Percentiles rank a stretch among this genome's conserved stretches.
Conservation (phyloP, 108 stramenopile genomes). For the Cyclotella baltica region DNA sequence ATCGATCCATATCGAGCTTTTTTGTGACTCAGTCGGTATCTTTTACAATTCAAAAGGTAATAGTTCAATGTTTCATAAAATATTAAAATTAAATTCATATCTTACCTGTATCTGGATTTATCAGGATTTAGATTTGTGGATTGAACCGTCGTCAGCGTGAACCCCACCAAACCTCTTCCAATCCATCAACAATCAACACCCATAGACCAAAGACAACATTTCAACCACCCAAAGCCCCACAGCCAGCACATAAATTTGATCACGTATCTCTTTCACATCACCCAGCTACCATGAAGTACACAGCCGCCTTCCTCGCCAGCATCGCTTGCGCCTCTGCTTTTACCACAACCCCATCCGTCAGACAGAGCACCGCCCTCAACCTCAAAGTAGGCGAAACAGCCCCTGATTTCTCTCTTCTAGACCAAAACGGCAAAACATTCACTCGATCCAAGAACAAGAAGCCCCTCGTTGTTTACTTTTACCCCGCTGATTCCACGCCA, state of each 20-base stretch:
- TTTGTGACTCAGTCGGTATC: not conserved
- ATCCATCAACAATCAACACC: too few species aligned
- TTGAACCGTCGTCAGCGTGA: too few species aligned
- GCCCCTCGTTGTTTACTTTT: conserved; percentile 86
- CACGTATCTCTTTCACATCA: not conserved
- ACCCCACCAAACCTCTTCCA: too few species aligned
- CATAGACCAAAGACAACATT: too few species aligned
- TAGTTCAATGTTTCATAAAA: not conserved
- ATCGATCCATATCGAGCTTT: too few species aligned
- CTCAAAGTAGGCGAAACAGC: conserved; percentile 78
- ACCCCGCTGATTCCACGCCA: conserved; percentile 81
- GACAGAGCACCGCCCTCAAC: conserved; percentile 53
- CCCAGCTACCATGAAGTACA: conserved; percentile 38
- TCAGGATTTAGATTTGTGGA: not conserved
- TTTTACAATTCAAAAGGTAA: not conserved
- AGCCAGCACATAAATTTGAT: too few species aligned
- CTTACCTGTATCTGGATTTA: not conserved
- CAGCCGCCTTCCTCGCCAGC: conserved; percentile 36
- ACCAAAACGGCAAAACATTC: conserved; percentile 86
- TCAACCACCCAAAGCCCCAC: not conserved
- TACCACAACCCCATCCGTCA: conserved; percentile 46
- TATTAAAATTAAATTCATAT: not conserved
- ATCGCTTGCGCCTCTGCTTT: conserved; percentile 69
- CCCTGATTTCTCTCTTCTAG: conserved; percentile 78
- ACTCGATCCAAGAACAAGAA: conserved; percentile 77